Percentiles rank a stretch among this genome's conserved stretches.
Evolutionary conservation across 139 green algal species (phyloP).

Genomic region (Coccomyxa sp.): DNA sequence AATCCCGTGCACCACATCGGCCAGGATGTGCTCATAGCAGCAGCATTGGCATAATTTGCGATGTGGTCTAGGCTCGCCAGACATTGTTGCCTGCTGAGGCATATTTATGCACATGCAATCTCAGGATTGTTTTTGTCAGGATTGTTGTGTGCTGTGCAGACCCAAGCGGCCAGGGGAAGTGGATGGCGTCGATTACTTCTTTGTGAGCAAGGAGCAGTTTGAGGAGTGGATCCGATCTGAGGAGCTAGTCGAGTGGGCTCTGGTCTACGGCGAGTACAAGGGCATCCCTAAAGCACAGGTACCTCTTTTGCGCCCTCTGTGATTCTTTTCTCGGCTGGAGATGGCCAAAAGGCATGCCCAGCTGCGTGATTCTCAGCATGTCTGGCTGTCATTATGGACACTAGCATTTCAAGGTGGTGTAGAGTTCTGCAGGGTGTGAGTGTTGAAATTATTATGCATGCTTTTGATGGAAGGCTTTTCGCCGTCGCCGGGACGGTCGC

Average conservation of each 20-base stretch:
- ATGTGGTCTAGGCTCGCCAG: background rate
- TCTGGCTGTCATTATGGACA: too few relatives aligned
- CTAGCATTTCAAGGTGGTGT: too few relatives aligned
- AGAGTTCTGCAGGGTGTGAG: too few relatives aligned
- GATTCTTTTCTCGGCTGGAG: too few relatives aligned
- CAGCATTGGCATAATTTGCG: background rate
- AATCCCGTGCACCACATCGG: too few relatives aligned
- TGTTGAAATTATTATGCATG: too few relatives aligned
- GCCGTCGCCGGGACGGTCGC: too few relatives aligned
- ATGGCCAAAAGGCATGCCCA: too few relatives aligned
- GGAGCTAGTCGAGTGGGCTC: constrained; percentile 88
- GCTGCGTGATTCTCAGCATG: too few relatives aligned
- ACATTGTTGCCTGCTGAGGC: background rate
- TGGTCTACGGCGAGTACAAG: constrained; percentile 98
- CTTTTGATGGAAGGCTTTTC: too few relatives aligned
- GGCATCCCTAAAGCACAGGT: constrained; percentile 79
- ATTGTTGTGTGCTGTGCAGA: constrained; percentile 32
- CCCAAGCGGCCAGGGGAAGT: constrained; percentile 67
- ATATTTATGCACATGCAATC: background rate
- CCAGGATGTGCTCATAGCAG: too few relatives aligned
- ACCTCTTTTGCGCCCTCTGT: background rate
- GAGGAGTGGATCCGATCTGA: constrained; percentile 75
- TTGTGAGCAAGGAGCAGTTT: constrained; percentile 80
- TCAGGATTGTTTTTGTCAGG: background rate
- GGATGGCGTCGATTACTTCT: constrained; percentile 92